Evolutionary conservation across 441 rosid species (phyloP).

Genomic region (Melastoma candidum): DNA sequence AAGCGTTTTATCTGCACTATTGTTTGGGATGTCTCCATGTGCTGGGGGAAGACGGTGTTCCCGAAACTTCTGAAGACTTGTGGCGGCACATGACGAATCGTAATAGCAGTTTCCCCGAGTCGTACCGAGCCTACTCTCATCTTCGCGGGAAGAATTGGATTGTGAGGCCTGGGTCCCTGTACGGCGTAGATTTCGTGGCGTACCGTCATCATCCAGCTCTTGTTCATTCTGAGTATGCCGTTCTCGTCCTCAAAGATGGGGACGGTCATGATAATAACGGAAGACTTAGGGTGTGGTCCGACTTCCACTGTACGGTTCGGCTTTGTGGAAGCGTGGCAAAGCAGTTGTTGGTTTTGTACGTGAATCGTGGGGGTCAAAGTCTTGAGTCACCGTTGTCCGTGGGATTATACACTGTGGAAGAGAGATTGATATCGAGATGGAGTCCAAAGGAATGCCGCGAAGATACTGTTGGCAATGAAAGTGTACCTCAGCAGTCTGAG

Average conservation of each 20-base stretch:
- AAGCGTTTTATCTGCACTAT: conserved; percentile 49
- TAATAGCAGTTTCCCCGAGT: conserved; percentile 33
- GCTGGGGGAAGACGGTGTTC: conserved; percentile 15
- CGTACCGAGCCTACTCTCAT: conserved; percentile 51
- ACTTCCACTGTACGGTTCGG: conserved; percentile 38
- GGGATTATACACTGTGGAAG: conserved; percentile 35
- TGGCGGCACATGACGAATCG: conserved; percentile 36
- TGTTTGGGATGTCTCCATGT: conserved; percentile 38
- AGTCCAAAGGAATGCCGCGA: conserved; percentile 49
- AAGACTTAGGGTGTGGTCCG: conserved; percentile 52
- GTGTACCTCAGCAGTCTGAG: too few relatives aligned
- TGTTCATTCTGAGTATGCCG: conserved; percentile 63
- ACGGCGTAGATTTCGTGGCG: conserved; percentile 59
- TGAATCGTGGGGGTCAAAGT: conserved; percentile 23
- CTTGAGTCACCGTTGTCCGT: conserved; percentile 26
- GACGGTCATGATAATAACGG: conserved; percentile 20
- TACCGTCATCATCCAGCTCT: conserved; percentile 57
- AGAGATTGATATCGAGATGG: conserved; percentile 47
- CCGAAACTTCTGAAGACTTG: conserved; percentile 19
- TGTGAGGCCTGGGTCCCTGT: conserved; percentile 48
- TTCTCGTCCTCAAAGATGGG: conserved; percentile 31
- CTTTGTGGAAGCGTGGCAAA: conserved; percentile 56
- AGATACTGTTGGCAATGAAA: conserved; percentile 11
- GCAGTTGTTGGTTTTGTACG: conserved; percentile 30
- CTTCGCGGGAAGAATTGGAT: conserved; percentile 50